Evolutionary conservation across 2,329 filamentous ascomycete genomes (phyloP), one percentile per base, ranked within the genome.

Genomic region (Graphiopsis chlorocephala): DNA sequence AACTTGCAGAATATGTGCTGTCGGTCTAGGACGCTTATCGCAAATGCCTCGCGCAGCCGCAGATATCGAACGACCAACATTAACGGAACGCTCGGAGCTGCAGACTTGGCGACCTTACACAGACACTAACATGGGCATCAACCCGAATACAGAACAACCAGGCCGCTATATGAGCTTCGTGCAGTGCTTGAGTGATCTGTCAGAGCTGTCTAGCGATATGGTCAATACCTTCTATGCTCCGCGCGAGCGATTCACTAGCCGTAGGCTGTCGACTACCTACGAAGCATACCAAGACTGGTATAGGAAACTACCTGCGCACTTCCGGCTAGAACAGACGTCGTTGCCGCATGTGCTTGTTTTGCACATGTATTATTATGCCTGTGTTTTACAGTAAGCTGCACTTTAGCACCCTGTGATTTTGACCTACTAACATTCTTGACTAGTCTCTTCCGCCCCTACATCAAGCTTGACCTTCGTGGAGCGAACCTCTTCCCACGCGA

Each of bases 151-250:
- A 66, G 87, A 91, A 33, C 82, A 88, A 26, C 88, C 87, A 1
- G 85, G 89, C 6, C 88, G 74, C 86, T 69, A 68, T 17, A 73
- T 71, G 65, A 65, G 72, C 67, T 80, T 81, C 68, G 72, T 79
- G 14, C 76, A 80, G 29, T 75, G 88, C 68, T 88, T 91, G 69
- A 90, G 88, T 72, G 86, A 89, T 71, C 82, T 93, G 59, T 91
- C 88, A 67, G 89, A 92, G 76, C 84, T 92, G 1, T 86, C 91
- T 1, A 90, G 91, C 73, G 85, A 90, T 69, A 89, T 88, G 31
- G 81, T 91, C 23, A 89, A 89, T 72, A 84, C 90, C 45, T 83
- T 92, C n/a, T 90, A 91, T 72, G 88, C 89, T 4, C 90, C 90
- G 0, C 86, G 85, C 15, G 83, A 84, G 63, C 85, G 85, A 5